Percentiles rank a stretch among this genome's conserved stretches.
phyloP scores from a whole-genome alignment of 371 early-diverging fungal species.

The Gilbertella persicaria region DNA sequence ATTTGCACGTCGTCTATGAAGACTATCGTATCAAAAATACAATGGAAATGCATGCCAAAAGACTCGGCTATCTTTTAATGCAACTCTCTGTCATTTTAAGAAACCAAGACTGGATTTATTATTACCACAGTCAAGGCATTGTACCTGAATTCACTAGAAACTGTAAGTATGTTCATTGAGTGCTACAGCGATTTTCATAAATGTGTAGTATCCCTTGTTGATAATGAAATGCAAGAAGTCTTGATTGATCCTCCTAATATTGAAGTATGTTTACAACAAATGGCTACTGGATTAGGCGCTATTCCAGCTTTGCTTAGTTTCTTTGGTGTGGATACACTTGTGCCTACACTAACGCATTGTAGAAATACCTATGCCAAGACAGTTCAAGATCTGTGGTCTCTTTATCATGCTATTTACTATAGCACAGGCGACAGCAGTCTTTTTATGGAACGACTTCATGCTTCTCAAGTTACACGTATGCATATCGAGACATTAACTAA shows the following conservation, averaged over 20 bases:
- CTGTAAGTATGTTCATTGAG: constrained; percentile 1
- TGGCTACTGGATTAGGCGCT: constrained; percentile 12
- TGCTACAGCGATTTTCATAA: background rate
- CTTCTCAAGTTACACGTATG: constrained; percentile 21
- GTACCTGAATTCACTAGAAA: constrained; percentile 4
- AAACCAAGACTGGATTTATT: constrained; percentile 47
- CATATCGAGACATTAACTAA: constrained; percentile 49
- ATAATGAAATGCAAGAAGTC: background rate
- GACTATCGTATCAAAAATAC: constrained; percentile 57
- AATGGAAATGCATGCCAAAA: constrained; percentile 20
- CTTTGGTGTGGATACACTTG: constrained; percentile 19
- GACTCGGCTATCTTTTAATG: constrained; percentile 48
- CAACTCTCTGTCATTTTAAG: constrained; percentile 43
- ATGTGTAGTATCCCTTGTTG: background rate
- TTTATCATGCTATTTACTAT: constrained; percentile 25
- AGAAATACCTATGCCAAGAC: constrained; percentile 17
- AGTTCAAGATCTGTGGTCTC: constrained; percentile 16
- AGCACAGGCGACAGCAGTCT: constrained; percentile 11
- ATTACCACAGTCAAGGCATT: constrained; percentile 40
- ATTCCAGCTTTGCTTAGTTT: constrained; percentile 20
- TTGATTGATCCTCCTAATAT: constrained; percentile 16
- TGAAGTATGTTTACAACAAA: constrained; percentile 16
- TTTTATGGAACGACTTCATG: constrained; percentile 37
- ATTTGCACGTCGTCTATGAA: constrained; percentile 67
- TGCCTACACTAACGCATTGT: constrained; percentile 10